phyloP scores from a whole-genome alignment of 331 rosid genomes.

The Malus hybrid region DNA sequence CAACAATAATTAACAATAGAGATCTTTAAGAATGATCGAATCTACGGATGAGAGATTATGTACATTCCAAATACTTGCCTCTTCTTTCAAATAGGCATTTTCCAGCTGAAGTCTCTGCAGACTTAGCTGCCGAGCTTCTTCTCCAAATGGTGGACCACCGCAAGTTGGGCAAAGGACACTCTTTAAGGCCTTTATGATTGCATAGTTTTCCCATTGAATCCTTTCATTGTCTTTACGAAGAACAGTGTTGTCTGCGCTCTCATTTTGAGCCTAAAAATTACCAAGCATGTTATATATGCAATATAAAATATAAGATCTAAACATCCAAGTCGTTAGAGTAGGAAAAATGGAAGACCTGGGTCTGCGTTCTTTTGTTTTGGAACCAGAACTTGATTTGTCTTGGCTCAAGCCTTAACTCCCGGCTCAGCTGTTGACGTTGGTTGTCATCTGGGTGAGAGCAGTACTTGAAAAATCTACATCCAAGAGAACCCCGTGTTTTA shows the following conservation, averaged over 20 bases:
- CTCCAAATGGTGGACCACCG: constrained; percentile 45
- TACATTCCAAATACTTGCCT: constrained; percentile 23
- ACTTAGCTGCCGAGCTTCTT: constrained; percentile 17
- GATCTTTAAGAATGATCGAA: no score
- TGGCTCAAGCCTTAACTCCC: constrained; percentile 45
- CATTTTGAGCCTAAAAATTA: constrained; percentile 36
- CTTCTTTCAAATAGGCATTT: constrained; percentile 38
- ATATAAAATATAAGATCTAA: neutral
- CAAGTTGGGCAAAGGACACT: constrained; percentile 41
- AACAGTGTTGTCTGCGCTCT: constrained; percentile 29
- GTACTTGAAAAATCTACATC: constrained; percentile 40
- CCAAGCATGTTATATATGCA: neutral
- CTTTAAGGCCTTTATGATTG: constrained; percentile 37
- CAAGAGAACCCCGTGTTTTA: neutral
- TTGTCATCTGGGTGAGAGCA: constrained; percentile 49
- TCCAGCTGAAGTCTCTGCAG: constrained; percentile 30
- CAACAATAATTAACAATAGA: no score
- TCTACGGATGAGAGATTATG: no score
- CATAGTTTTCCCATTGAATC: constrained; percentile 36
- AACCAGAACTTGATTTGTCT: constrained; percentile 73
- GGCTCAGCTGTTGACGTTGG: constrained; percentile 35
- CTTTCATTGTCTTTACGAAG: constrained; percentile 55
- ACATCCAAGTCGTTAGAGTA: neutral
- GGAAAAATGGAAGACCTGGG: constrained; percentile 35
- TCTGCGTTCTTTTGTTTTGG: constrained; percentile 62